Evolutionary conservation across 139 green algal species (phyloP).

Genomic region (Diplosphaera chodatii): DNA sequence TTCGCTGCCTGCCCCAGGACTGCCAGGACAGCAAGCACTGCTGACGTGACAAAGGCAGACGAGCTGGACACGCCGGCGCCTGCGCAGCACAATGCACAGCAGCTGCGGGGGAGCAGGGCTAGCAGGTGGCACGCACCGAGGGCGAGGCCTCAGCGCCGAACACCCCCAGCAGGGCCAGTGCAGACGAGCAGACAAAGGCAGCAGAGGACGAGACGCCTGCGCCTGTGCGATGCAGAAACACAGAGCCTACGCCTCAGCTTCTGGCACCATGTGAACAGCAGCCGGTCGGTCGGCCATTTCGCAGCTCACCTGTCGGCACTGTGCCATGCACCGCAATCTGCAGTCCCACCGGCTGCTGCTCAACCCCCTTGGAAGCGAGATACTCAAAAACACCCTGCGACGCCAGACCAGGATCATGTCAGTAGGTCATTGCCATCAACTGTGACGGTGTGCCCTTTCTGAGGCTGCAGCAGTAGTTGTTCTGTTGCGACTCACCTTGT

Average conservation of each 20-base stretch:
- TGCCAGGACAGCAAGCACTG: slow-evolving; percentile 31
- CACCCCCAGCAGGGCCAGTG: slow-evolving; percentile 69
- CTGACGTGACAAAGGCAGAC: slow-evolving; percentile 27
- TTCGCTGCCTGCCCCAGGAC: background rate
- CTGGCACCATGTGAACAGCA: too few relatives aligned
- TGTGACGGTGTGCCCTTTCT: too few relatives aligned
- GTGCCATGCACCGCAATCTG: slow-evolving; percentile 80
- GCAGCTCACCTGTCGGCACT: slow-evolving; percentile 67
- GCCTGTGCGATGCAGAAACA: too few relatives aligned
- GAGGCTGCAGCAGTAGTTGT: background rate
- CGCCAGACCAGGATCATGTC: too few relatives aligned
- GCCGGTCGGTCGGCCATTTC: too few relatives aligned
- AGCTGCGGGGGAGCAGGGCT: background rate
- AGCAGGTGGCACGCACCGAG: slow-evolving; percentile 6
- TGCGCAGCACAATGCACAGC: slow-evolving; percentile 15
- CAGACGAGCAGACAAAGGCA: slow-evolving; percentile 79
- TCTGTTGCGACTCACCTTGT: slow-evolving; percentile 62
- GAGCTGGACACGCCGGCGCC: slow-evolving; percentile 43
- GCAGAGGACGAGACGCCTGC: slow-evolving; percentile 82
- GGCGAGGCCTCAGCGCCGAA: slow-evolving; percentile 30
- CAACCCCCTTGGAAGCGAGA: slow-evolving; percentile 27
- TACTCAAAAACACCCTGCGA: slow-evolving; percentile 64
- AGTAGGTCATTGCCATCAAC: too few relatives aligned
- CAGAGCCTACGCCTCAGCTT: too few relatives aligned
- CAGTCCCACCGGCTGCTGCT: slow-evolving; percentile 46